Evolutionary conservation across 2,329 filamentous ascomycete genomes (phyloP), one percentile per base, ranked within the genome.

Genomic region (Fusarium multiceps): DNA sequence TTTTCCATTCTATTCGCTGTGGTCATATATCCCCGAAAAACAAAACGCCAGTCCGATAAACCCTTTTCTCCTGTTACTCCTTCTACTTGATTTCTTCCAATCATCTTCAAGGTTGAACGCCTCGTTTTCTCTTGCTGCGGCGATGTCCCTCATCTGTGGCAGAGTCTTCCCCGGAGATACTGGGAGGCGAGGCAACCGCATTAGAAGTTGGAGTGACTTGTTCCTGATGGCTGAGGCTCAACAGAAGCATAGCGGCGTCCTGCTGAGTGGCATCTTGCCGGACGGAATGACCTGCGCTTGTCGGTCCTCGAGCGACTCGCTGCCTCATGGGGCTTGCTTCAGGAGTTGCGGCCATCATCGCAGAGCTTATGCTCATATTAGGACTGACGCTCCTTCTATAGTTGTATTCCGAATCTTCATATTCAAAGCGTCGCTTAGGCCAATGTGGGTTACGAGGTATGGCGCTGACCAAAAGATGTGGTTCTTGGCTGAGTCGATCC

Each of bases 231-330:
- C 61, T 66, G 27, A 73, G 63, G 32, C 64, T 72, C 30, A 75
- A 61, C 7, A 75, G 67, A n/a, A 74, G 64, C 34, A 75, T 58
- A 14, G 72, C 73, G 10, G 74, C 72, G 23, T 70, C 60, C 45
- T 72, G 63, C 45, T 73, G 59, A 18, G 72, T 71, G 14, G 74
- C 71, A 20, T 70, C 60, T 37, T 72, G 63, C 45, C 72, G 66
- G 9, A 63, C 62, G 6, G 46, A 21, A 48, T 74, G 71, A 11
- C 60, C 34, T 32, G 25, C 42, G 8, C 27, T 48, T 9, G 45
- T 50, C 10, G 34, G 59, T 20, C 51, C 43, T 37, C 43, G 48
- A 1, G 13, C 40, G 28, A 25, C 53, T 50, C 54, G 48, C 10
- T 61, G 63, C 40, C 55, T 64, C 46, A 64, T 37, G 4, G 72